Conservation (phyloP, 768 basidiomycete genomes). For the Tulasnella sp. region DNA sequence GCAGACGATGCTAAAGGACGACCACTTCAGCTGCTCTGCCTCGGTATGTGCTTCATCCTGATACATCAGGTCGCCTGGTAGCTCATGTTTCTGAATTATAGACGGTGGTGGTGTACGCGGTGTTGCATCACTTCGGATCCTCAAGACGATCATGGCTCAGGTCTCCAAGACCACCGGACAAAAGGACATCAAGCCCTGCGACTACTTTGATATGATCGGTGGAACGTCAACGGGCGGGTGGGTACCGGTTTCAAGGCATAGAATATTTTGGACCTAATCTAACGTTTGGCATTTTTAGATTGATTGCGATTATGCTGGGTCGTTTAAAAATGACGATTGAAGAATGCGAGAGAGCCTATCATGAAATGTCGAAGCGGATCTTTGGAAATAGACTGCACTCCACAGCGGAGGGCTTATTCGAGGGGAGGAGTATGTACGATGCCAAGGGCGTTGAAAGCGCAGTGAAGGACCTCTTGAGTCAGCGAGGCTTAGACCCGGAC, state of each 20-base stretch:
- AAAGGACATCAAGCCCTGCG: conserved; percentile 17
- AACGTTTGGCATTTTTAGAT: not conserved
- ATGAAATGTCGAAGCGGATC: not conserved
- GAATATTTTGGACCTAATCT: not conserved
- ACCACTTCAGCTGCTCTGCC: no score
- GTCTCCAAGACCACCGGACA: not conserved
- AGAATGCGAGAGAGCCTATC: conserved; percentile 1
- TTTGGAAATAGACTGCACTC: not conserved
- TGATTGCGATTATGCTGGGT: conserved; percentile 15
- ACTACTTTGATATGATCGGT: conserved; percentile 24
- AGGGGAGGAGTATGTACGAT: no score
- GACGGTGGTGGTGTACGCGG: not conserved
- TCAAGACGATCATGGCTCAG: not conserved
- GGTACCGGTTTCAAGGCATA: conserved; percentile 1
- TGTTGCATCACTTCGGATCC: not conserved
- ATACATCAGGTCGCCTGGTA: no score
- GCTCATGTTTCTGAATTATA: no score
- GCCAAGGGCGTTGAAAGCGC: no score
- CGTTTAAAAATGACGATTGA: conserved; percentile 6
- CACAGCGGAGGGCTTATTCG: not conserved
- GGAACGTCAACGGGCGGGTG: conserved; percentile 26
- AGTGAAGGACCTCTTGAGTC: no score
- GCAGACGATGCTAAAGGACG: no score
- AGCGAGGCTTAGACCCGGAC: no score
- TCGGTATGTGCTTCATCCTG: no score